phyloP scores from a whole-genome alignment of 2,329 filamentous ascomycete genomes.

The Cercospora nicotianae region DNA sequence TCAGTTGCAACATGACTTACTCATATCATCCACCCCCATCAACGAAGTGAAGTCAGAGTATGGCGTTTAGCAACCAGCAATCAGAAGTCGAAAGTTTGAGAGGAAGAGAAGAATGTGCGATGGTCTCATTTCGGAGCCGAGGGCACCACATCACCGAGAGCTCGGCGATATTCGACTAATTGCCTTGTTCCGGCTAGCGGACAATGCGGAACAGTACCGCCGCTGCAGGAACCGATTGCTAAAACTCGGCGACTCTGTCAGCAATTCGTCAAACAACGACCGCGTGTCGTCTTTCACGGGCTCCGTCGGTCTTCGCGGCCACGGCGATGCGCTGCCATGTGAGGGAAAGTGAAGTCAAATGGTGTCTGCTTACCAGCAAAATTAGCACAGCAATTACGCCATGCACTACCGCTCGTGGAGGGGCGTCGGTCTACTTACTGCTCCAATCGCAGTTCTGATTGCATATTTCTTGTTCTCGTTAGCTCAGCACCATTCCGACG shows the following conservation, averaged over 20 bases:
- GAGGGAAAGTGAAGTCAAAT: neutral
- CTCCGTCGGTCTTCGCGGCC: neutral
- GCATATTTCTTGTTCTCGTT: neutral
- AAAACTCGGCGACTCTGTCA: constrained; percentile 4
- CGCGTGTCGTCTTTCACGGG: neutral
- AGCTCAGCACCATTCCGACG: neutral
- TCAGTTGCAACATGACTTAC: neutral
- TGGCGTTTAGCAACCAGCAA: neutral
- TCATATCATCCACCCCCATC: neutral
- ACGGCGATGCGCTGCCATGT: neutral
- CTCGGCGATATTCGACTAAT: neutral
- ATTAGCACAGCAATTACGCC: neutral
- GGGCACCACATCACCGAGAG: neutral
- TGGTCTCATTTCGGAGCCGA: neutral
- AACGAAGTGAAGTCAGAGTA: neutral
- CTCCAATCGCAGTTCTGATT: constrained; percentile 1
- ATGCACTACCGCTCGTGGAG: neutral
- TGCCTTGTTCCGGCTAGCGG: neutral
- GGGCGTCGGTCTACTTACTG: neutral
- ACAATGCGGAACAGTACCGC: neutral
- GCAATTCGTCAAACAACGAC: neutral
- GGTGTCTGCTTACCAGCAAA: neutral
- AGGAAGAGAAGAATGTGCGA: neutral
- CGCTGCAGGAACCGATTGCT: neutral
- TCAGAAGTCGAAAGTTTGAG: neutral